A percentile compares a stretch with the other conserved stretches of the same genome.
Evolutionary conservation across 163 green algal genomes (phyloP).

Genomic region (Smithsoniella earleae): DNA sequence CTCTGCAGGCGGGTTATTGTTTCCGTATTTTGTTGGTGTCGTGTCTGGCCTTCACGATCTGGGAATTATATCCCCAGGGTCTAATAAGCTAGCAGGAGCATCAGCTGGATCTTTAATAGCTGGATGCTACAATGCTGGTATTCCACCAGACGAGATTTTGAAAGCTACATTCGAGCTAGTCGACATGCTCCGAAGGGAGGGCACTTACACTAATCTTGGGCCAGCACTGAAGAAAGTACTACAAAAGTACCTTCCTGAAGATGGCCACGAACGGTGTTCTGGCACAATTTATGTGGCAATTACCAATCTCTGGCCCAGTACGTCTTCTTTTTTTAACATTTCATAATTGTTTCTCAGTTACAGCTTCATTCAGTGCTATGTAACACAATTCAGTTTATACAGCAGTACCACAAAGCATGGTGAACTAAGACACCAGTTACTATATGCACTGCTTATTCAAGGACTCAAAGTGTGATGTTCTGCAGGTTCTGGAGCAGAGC

Average conservation of each 20-base stretch:
- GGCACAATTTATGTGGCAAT: slow-evolving; percentile 44
- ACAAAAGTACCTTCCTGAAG: slow-evolving; percentile 54
- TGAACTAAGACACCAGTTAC: too few relatives aligned
- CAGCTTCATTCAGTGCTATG: too few relatives aligned
- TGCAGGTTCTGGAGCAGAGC: not conserved
- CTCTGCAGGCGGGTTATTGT: slow-evolving; percentile 57
- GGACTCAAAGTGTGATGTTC: not conserved
- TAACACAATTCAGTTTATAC: too few relatives aligned
- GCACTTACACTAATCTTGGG: slow-evolving; percentile 49
- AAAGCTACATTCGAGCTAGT: slow-evolving; percentile 45
- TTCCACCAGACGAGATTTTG: slow-evolving; percentile 45
- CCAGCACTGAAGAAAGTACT: slow-evolving; percentile 46
- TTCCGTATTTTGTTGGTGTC: slow-evolving; percentile 63
- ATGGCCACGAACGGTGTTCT: slow-evolving; percentile 54
- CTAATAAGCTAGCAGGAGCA: slow-evolving; percentile 58
- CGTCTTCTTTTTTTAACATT: too few relatives aligned
- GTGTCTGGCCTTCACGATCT: slow-evolving; percentile 34
- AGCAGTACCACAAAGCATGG: too few relatives aligned
- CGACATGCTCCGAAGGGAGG: slow-evolving; percentile 45
- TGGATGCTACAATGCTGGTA: slow-evolving; percentile 50
- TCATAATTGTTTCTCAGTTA: too few relatives aligned
- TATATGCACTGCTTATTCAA: too few relatives aligned
- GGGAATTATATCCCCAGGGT: slow-evolving; percentile 37
- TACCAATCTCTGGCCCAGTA: not conserved
- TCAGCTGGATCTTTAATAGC: slow-evolving; percentile 72